Conservation (phyloP, 2,329 filamentous ascomycete genomes). For the Raffaelea deltoideospora region DNA sequence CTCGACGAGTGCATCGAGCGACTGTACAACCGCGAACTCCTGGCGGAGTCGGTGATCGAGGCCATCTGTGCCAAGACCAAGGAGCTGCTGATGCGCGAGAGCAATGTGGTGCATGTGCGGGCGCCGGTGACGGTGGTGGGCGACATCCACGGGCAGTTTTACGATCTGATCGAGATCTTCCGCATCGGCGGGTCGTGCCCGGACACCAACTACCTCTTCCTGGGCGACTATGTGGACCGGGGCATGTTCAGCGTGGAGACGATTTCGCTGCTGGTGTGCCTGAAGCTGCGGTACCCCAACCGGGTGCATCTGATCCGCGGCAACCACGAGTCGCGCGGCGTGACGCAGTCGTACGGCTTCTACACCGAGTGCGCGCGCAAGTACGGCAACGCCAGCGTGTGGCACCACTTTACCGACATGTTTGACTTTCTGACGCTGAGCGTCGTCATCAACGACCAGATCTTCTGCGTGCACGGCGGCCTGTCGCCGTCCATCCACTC, state of each 20-base stretch:
- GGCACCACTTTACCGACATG: slow-evolving; percentile 99
- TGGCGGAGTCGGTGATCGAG: slow-evolving; percentile 93
- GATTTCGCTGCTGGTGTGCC: slow-evolving; percentile 90
- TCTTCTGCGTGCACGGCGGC: slow-evolving; percentile 94
- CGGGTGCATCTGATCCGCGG: slow-evolving; percentile 92
- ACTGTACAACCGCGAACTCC: slow-evolving; percentile 90
- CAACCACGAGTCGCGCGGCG: slow-evolving; percentile 94
- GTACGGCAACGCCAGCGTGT: slow-evolving; percentile 96
- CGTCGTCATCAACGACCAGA: slow-evolving; percentile 96
- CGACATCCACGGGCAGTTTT: slow-evolving; percentile 98
- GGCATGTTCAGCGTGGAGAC: slow-evolving; percentile 98
- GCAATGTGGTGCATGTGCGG: slow-evolving; percentile 94
- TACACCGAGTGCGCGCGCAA: slow-evolving; percentile 97
- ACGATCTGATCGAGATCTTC: slow-evolving; percentile 98
- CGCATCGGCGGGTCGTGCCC: slow-evolving; percentile 95
- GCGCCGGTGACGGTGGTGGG: slow-evolving; percentile 95
- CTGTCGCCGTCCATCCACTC: slow-evolving; percentile 86
- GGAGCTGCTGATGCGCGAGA: slow-evolving; percentile 97
- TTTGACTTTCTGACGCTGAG: slow-evolving; percentile 95
- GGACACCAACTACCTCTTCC: slow-evolving; percentile 95
- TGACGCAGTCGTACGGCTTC: slow-evolving; percentile 97
- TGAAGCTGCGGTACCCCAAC: slow-evolving; percentile 92
- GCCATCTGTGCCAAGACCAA: slow-evolving; percentile 99
- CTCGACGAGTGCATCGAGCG: slow-evolving; percentile 96
- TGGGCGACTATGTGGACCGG: slow-evolving; percentile 95